Evolutionary conservation across 2,329 filamentous ascomycete species (phyloP), one percentile per base, ranked within the genome.

Genomic region (Ophiognomonia clavigignenti-juglandacearum): DNA sequence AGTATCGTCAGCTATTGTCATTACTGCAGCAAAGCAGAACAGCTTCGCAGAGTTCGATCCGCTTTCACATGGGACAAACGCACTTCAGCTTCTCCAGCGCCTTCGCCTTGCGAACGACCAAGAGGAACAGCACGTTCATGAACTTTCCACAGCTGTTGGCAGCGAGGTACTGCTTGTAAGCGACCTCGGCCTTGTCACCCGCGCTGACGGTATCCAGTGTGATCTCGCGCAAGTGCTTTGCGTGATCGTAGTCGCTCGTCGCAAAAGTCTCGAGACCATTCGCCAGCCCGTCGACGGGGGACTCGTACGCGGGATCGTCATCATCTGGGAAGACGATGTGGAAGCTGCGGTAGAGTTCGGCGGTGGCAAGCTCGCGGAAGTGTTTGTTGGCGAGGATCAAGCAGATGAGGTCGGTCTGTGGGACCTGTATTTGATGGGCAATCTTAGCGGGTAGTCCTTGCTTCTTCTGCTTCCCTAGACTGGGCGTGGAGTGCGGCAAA

Each of bases 241-340:
- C 77, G 63, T 84, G 83, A 61, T 83, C 70, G 63, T 83, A 82
- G 24, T 82, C 72, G 66, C 80, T 83, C 0, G 78, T 78, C 24
- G 73, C 76, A 45, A 85, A 75, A 4, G 80, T 83, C 46, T 83
- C 74, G 39, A 85, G 69, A 4, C 78, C 75, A 19, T 70, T 71
- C 2, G 80, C 76, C 27, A 84, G 69, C 4, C 73, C 70, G 54
- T 82, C 78, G 40, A 79, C 74, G n/a, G 72, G 69, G 0, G 68
- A 72, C 39, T 79, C 76, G 55, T 70, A 74, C 32, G 61, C 62
- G 1, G 67, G 59, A 48, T 78, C 74, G 54, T 81, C 76, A 43
- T 79, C 74, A 49, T 81, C 77, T n/a, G 76, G 73, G 57, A 84
- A 82, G 45, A 80, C 67, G 52, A 83, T 80, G 56, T 74, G 68